Base-by-base conservation (phyloP, 1,284 basidiomycete species). In the Coniferiporia weirii region DNA sequence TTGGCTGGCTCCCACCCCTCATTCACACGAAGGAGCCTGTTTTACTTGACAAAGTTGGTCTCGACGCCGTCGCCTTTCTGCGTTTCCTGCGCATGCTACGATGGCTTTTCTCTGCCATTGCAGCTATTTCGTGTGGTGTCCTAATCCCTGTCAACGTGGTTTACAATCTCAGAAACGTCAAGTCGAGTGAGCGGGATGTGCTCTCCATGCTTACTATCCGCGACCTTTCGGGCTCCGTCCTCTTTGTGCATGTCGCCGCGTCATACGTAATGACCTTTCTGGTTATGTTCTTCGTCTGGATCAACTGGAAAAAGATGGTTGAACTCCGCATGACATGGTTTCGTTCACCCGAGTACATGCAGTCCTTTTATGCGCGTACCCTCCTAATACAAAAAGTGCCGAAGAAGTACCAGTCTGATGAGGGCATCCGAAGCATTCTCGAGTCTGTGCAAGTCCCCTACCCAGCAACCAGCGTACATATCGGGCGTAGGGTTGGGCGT, bases 1-100 rank as follows among this genome's bases (percentile, higher is more conserved):
- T 92, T 52, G 90, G 91, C 56, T 96, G 95, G 96, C 76, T 98
- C 1, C 86, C 87, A 20, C 95, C 96, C 1, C 81, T 98, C 19
- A 68, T 94, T 53, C 82, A 85, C 63, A 87, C 89, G 34, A 89
- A 89, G 66, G 96, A 99, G 72, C 84, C 88, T 32, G 88, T 94
- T 65, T 83, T 98, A 48, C 78, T 98, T 35, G 85, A 91, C 65
- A 94, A 95, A 70, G 82, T 98, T 67, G 96, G 93, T 15, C 83
- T 98, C 19, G 97, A 99, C 70, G 96, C 95, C 0, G 89, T 94
- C 53, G 83, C 91, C 12, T 99, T 93, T 72, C 83, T 99, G 17
- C 89, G 95, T 20, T 98, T 99, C 71, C 80, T 90, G 32, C 86
- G 94, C 62, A 86, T 99, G 76, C 81, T 91, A 68, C 85, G 94